phyloP scores from a whole-genome alignment of 2,329 filamentous ascomycete species.

The Exophiala mesophila region DNA sequence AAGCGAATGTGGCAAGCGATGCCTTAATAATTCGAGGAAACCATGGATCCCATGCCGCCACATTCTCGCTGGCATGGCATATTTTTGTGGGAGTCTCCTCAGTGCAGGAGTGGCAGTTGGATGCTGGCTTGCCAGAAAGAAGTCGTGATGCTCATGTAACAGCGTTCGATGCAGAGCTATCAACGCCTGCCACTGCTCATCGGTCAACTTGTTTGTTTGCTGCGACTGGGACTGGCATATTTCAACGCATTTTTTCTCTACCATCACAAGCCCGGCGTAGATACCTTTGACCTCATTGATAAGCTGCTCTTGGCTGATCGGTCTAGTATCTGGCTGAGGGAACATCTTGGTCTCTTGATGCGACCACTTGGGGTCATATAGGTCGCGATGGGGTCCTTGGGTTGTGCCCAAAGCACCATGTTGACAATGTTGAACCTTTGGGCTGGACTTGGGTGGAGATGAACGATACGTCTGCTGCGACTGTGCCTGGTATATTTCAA shows the following conservation, averaged over 20 bases:
- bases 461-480: constrained; percentile 39
- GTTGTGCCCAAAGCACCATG: no score
- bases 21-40: background rate
- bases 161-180: constrained; percentile 76
- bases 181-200: constrained; percentile 75
- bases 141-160: constrained; percentile 75
- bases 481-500: constrained; percentile 62
- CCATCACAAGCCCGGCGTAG: constrained; percentile 32
- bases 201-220: constrained; percentile 45
- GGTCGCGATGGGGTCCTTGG: no score
- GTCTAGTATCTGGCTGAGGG: no score
- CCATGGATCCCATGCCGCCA: background rate
- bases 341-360: no score
- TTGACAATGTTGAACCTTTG: no score
- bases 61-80: constrained; percentile 64
- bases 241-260: constrained; percentile 83
- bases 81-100: constrained; percentile 66
- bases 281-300: constrained; percentile 73
- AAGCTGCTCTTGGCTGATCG: constrained; percentile 72
- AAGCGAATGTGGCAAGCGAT: background rate
- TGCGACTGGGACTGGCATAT: constrained; percentile 52
- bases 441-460: no score
- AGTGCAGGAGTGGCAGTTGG: constrained; percentile 67
- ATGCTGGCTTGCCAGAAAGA: constrained; percentile 81
- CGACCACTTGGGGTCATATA: no score